These are phyloP conservation scores for Lachancea sp. DNA, from an alignment of 805 yeast genomes.

Conservation along the genomic window DNA sequence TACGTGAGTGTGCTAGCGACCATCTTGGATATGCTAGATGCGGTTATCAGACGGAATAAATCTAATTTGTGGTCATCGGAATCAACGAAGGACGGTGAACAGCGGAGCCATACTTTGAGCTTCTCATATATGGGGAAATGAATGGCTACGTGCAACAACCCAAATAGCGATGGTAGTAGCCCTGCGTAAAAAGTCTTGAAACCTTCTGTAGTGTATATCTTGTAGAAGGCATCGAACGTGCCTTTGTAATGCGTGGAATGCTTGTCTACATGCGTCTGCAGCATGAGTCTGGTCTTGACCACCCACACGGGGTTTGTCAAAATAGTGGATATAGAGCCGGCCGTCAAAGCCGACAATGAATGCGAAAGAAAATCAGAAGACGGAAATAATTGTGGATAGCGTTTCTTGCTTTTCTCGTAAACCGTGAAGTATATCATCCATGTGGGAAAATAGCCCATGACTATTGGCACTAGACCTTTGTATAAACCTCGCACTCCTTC, in stretches of 20 bases:
- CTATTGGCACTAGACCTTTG: slow-evolving; percentile 86
- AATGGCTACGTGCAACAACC: slow-evolving; percentile 87
- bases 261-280: slow-evolving; percentile 46
- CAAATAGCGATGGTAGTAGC: slow-evolving; percentile 81
- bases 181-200: slow-evolving; percentile 79
- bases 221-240: slow-evolving; percentile 74
- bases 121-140: slow-evolving; percentile 93
- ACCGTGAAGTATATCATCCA: slow-evolving; percentile 95
- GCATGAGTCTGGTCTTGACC: slow-evolving; percentile 89
- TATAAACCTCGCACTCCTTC: slow-evolving; percentile 84
- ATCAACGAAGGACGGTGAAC: slow-evolving; percentile 17
- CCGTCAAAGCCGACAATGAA: slow-evolving; percentile 63
- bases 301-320: slow-evolving; percentile 97
- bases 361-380: slow-evolving; percentile 35
- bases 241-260: slow-evolving; percentile 45
- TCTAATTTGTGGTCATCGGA: slow-evolving; percentile 22
- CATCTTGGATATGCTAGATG: slow-evolving; percentile 81
- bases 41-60: slow-evolving; percentile 45
- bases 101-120: slow-evolving; percentile 50
- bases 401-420: slow-evolving; percentile 68
- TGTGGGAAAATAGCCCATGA: slow-evolving; percentile 91
- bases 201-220: slow-evolving; percentile 79
- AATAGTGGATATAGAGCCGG: slow-evolving; percentile 82
- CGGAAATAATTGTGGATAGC: slow-evolving; percentile 41
- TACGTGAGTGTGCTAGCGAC: slow-evolving; percentile 83